A percentile compares a stretch with the other conserved stretches of the same genome.
Conservation (phyloP, 176 grass and related monocot species). For the Miscanthus lutarioriparius region DNA sequence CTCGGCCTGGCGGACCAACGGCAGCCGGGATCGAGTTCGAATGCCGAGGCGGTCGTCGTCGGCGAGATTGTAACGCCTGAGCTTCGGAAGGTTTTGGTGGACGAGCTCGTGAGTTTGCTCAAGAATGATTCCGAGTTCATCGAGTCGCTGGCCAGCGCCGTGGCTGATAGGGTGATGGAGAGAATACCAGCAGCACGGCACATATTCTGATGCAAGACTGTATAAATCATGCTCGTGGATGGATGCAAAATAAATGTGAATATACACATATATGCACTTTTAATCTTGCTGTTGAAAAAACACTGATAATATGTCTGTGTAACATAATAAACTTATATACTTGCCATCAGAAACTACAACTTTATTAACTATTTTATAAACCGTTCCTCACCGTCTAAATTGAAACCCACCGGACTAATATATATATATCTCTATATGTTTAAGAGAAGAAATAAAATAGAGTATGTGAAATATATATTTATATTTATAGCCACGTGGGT, state of each 20-base stretch:
- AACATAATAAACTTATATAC: no score
- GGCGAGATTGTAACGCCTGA: neutral
- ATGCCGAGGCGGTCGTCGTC: neutral
- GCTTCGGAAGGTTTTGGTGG: constrained; percentile 17
- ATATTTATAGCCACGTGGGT: neutral
- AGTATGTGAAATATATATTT: neutral
- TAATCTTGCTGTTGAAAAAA: no score
- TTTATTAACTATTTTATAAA: neutral
- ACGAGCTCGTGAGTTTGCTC: constrained; percentile 25
- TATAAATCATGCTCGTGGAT: no score
- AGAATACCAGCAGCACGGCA: neutral
- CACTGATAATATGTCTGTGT: no score
- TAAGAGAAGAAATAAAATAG: neutral
- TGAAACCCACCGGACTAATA: neutral
- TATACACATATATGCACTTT: neutral
- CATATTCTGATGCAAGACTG: neutral
- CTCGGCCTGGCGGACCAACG: constrained; percentile 9
- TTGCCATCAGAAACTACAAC: neutral
- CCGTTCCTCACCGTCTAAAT: neutral
- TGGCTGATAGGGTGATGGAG: constrained; percentile 24
- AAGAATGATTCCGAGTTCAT: constrained; percentile 41
- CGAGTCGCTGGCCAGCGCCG: neutral
- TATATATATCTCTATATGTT: neutral
- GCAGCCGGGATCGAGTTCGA: neutral
- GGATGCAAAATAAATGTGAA: neutral